Evolutionary conservation across 2,329 filamentous ascomycete genomes (phyloP).

Genomic region (Penicillium crustosum): DNA sequence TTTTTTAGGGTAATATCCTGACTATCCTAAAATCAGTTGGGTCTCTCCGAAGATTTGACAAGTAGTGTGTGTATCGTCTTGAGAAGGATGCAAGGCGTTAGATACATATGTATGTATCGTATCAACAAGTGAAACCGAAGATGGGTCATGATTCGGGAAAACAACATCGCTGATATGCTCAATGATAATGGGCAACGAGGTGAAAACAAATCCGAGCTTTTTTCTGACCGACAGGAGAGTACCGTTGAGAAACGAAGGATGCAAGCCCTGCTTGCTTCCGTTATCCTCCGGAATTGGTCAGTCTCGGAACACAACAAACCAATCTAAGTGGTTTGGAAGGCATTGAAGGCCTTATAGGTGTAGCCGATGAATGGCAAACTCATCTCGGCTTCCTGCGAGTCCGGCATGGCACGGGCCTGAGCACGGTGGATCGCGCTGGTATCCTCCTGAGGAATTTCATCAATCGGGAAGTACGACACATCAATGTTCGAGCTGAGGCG

Average conservation of each 20-base stretch:
- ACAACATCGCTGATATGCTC: conserved; percentile 37
- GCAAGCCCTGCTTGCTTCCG: conserved; percentile 38
- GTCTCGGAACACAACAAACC: conserved; percentile 19
- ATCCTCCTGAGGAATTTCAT: conserved; percentile 96
- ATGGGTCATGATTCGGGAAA: conserved; percentile 25
- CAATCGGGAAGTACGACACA: conserved; percentile 97
- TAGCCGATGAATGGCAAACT: conserved; percentile 95
- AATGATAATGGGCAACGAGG: conserved; percentile 30
- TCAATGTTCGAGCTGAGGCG: conserved; percentile 90
- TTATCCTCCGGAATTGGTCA: conserved; percentile 3
- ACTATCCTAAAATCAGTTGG: conserved; percentile 1
- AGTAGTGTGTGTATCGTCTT: conserved; percentile 7
- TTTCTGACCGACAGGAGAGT: conserved; percentile 19
- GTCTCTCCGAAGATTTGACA: background rate
- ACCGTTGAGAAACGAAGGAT: conserved; percentile 24
- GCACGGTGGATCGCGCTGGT: conserved; percentile 84
- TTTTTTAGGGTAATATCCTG: conserved; percentile 1
- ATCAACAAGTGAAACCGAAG: conserved; percentile 29
- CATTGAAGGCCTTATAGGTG: conserved; percentile 95
- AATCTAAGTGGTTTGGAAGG: conserved; percentile 51
- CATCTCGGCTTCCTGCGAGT: conserved; percentile 86
- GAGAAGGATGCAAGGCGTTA: conserved; percentile 15
- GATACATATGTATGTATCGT: conserved; percentile 20
- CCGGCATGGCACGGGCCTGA: conserved; percentile 70
- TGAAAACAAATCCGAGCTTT: conserved; percentile 26